Percentiles rank a stretch among this genome's conserved stretches.
Conservation (phyloP, 371 early-diverging fungal species). For the Pancytospora philotis region DNA sequence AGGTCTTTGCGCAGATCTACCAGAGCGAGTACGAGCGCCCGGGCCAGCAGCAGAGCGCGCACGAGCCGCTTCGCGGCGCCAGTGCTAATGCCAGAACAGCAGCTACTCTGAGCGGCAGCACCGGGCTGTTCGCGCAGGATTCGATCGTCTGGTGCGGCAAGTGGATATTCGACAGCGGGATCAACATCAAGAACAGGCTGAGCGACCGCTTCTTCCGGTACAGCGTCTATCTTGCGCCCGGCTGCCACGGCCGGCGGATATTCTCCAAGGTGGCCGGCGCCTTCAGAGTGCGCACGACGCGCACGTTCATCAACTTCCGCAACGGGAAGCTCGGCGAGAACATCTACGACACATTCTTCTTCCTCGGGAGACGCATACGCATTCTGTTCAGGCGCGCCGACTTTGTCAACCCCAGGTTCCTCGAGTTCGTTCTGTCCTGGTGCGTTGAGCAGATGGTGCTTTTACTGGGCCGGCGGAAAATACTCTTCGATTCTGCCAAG, state of each 20-base stretch:
- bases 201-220: slow-evolving; percentile 16
- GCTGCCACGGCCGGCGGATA: slow-evolving; percentile 17
- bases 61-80: background rate
- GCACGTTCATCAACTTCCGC: slow-evolving; percentile 23
- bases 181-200: slow-evolving; percentile 18
- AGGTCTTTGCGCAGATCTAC: background rate
- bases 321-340: slow-evolving; percentile 43
- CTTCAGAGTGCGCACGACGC: slow-evolving; percentile 8
- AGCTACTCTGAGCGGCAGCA: background rate
- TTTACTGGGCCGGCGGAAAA: slow-evolving; percentile 1
- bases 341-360: slow-evolving; percentile 43
- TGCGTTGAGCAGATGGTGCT: background rate
- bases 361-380: slow-evolving; percentile 16
- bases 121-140: background rate
- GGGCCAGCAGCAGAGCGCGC: slow-evolving; percentile 2
- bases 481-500: slow-evolving; percentile 21
- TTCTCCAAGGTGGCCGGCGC: slow-evolving; percentile 22
- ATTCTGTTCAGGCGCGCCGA: slow-evolving; percentile 28
- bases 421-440: slow-evolving; percentile 9
- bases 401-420: slow-evolving; percentile 45
- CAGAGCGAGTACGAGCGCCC: slow-evolving; percentile 7
- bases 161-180: slow-evolving; percentile 23
- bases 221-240: slow-evolving; percentile 7
- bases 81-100: no score
- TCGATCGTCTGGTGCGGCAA: slow-evolving; percentile 41